Base-by-base conservation (phyloP, 225 moss, liverwort and hornwort species). In the Asterella californica region DNA sequence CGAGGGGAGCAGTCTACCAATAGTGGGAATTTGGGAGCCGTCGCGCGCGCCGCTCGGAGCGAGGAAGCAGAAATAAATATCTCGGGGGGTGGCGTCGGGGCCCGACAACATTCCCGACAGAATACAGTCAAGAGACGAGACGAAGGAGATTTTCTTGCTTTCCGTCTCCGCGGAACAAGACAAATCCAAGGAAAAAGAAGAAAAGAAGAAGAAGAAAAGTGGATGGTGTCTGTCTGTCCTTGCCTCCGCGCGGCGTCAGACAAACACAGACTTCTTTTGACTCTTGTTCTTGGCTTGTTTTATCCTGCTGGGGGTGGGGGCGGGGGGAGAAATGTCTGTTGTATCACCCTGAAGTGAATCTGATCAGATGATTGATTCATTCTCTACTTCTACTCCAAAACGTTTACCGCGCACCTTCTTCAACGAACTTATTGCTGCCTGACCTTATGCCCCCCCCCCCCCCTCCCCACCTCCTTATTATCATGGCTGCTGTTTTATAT, bases 101-200 rank as follows among this genome's bases (percentile, higher is more conserved):
- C 55, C 54, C 75, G 75, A 75, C 75, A 75, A 75, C 75, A 75
- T 75, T 75, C 75, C 75, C 75, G 75, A 75, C 75, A 75, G 34
- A 22, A 75, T 75, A 57, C 53, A 75, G 75, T 57, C 55, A 49
- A 37, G 69, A 70, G 69, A 70, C 42, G 69, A 42, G 19, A 42
- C 38, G 38, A 22, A 29, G 29, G 65, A 10, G n/a, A 65, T 11
- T 9, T n/a, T 10, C 29, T 32, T 65, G 33, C 65, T 29, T 65
- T 57, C 57, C 57, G 17, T 17, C 7, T 15, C 18, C 57, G 57
- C 5, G 5, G 57, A 65, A 65, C 32, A 65, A 32, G 65, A 70
- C 69, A 70, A 70, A 70, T 0, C 22, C 30, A 9, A 70, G 69
- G 12, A 42, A 19, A 37, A 42, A 38, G 38, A 38, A 18, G 42